A percentile compares a stretch with the other conserved stretches of the same genome.
phyloP scores from a whole-genome alignment of 2,329 filamentous ascomycete species.

The Fusarium mexicanum region DNA sequence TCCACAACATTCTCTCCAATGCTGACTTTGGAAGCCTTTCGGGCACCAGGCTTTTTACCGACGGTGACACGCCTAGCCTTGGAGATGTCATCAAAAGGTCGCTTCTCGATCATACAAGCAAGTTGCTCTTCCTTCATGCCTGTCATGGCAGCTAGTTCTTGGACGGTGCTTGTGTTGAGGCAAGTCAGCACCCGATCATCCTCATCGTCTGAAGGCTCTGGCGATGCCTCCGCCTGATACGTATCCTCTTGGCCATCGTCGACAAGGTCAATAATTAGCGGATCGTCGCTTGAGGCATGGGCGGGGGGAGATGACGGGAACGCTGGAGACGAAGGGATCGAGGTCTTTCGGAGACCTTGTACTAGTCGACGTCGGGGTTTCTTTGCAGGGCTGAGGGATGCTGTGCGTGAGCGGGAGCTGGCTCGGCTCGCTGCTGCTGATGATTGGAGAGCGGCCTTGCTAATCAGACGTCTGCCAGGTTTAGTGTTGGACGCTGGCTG shows the following conservation, averaged over 20 bases:
- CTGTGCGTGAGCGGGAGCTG: constrained; percentile 22
- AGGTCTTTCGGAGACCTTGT: constrained; percentile 48
- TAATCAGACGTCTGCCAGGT: constrained; percentile 45
- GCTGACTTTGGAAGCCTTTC: constrained; percentile 56
- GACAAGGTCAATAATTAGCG: constrained; percentile 49
- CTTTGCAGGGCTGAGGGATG: constrained; percentile 46
- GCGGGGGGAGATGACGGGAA: constrained; percentile 34
- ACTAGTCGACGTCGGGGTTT: constrained; percentile 49
- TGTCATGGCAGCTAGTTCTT: constrained; percentile 84
- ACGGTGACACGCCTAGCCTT: constrained; percentile 73
- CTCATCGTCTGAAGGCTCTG: constrained; percentile 44
- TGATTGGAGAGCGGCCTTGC: constrained; percentile 43
- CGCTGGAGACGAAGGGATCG: constrained; percentile 35
- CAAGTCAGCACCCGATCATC: constrained; percentile 72
- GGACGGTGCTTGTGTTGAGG: constrained; percentile 80
- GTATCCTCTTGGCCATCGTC: constrained; percentile 56
- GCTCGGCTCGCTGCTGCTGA: constrained; percentile 18
- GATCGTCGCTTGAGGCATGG: constrained; percentile 48
- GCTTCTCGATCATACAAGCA: constrained; percentile 73
- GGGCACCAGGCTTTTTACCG: constrained; percentile 57
- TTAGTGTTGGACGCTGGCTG: constrained; percentile 31
- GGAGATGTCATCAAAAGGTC: constrained; percentile 76
- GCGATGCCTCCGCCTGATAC: constrained; percentile 50
- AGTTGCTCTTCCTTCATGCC: constrained; percentile 76
- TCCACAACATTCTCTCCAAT: constrained; percentile 64